These are phyloP conservation scores for Tylopilus balloui DNA, from an alignment of 768 basidiomycete genomes.

Conservation along the genomic window DNA sequence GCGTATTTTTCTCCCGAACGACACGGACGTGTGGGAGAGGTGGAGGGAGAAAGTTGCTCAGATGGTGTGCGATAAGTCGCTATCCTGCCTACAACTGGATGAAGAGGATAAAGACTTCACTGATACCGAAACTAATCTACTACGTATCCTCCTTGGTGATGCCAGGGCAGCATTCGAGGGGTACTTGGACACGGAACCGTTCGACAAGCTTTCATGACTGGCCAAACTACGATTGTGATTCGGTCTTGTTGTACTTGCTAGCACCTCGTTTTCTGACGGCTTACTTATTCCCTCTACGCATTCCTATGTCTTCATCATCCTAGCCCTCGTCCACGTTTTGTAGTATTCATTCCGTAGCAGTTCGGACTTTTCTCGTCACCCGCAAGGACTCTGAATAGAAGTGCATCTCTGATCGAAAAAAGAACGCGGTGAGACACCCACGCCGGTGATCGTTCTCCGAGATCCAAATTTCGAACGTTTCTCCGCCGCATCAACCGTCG, in stretches of 20 bases:
- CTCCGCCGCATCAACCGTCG: no score
- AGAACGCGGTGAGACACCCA: no score
- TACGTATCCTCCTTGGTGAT: slow-evolving; percentile 17
- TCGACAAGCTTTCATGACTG: not conserved
- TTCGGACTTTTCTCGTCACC: no score
- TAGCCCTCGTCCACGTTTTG: no score
- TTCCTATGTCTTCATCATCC: no score
- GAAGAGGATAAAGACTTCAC: not conserved
- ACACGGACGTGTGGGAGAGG: slow-evolving; percentile 19
- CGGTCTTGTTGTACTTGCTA: not conserved
- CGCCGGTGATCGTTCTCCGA: no score
- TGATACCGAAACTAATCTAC: not conserved
- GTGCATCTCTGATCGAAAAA: no score
- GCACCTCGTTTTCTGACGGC: no score
- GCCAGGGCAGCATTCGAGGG: slow-evolving; percentile 12
- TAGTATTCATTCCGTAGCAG: no score
- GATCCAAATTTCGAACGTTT: no score
- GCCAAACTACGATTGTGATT: not conserved
- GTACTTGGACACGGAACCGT: slow-evolving; percentile 1
- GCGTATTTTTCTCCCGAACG: slow-evolving; percentile 15
- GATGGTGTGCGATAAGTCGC: slow-evolving; percentile 8
- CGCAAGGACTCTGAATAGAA: no score
- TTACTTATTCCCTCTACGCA: no score
- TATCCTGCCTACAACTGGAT: not conserved
- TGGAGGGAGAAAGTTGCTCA: slow-evolving; percentile 19